phyloP scores from a whole-genome alignment of 768 basidiomycete species.

The Glaciozyma antarctica region DNA sequence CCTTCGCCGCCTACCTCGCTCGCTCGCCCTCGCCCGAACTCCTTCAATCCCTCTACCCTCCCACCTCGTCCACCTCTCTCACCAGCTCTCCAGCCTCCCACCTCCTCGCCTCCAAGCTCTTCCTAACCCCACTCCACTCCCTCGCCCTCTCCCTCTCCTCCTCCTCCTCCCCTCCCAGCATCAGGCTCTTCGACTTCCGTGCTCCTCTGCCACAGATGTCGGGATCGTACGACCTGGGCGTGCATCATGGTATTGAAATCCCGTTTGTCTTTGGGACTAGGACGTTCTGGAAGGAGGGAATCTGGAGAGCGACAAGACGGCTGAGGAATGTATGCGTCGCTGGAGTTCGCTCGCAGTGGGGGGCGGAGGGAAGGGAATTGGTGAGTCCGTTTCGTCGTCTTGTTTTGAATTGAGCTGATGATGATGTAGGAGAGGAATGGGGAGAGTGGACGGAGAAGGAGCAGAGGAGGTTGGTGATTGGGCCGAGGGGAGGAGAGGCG shows the following conservation, averaged over 20 bases:
- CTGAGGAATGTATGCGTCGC: neutral
- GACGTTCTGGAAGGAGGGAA: neutral
- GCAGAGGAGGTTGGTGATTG: too few relatives aligned
- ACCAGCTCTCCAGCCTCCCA: neutral
- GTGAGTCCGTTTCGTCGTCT: neutral
- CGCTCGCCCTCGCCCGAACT: neutral
- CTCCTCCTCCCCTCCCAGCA: constrained; percentile 14
- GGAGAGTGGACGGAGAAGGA: too few relatives aligned
- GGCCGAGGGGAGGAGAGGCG: too few relatives aligned
- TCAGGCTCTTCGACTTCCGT: neutral
- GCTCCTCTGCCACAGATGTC: neutral
- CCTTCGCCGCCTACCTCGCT: constrained; percentile 5
- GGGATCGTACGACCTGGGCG: neutral
- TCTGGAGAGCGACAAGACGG: neutral
- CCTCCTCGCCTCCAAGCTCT: constrained; percentile 21
- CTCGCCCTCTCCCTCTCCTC: constrained; percentile 37
- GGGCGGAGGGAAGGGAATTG: neutral
- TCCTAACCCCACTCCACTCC: constrained; percentile 2
- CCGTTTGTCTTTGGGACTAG: neutral
- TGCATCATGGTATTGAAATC: neutral
- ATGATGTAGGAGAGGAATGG: too few relatives aligned
- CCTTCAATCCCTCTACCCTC: neutral
- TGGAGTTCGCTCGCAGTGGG: neutral
- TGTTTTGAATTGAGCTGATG: too few relatives aligned
- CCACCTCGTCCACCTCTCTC: neutral